These are phyloP conservation scores for Thielaviopsis euricoi DNA, from an alignment of 2,329 filamentous ascomycete genomes.

Conservation along the genomic window DNA sequence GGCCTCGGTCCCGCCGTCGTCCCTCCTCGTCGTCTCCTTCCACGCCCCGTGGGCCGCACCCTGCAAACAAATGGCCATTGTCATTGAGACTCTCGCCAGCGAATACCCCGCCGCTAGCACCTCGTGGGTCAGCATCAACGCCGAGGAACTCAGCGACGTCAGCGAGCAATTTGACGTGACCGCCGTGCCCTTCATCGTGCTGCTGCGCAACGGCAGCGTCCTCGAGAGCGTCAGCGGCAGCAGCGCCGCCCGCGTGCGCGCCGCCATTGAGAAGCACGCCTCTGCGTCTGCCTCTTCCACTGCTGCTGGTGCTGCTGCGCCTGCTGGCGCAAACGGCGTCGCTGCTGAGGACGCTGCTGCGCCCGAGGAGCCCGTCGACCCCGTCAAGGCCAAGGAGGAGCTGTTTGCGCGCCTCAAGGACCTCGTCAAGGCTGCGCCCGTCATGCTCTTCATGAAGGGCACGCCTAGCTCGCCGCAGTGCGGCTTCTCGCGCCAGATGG, in stretches of 20 bases:
- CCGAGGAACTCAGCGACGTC: conserved; percentile 83
- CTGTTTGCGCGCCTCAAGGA: conserved; percentile 65
- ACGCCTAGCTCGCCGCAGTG: conserved; percentile 76
- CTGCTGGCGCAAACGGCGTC: conserved; percentile 22
- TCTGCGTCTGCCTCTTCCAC: conserved; percentile 23
- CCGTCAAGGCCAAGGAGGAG: conserved; percentile 59
- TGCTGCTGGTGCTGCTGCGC: conserved; percentile 20
- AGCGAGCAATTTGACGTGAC: conserved; percentile 88
- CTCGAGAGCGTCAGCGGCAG: conserved; percentile 80
- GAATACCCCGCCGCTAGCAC: conserved; percentile 63
- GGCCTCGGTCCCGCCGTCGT: conserved; percentile 46
- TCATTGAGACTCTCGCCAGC: conserved; percentile 70
- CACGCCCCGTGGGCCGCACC: conserved; percentile 94
- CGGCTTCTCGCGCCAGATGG: conserved; percentile 83
- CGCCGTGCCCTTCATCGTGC: conserved; percentile 80
- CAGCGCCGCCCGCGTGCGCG: conserved; percentile 70
- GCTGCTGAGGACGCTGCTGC: conserved; percentile 17
- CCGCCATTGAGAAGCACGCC: conserved; percentile 70
- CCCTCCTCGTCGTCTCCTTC: conserved; percentile 79
- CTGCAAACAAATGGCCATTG: conserved; percentile 82
- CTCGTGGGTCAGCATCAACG: conserved; percentile 80
- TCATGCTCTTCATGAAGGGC: conserved; percentile 85
- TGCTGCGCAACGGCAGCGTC: conserved; percentile 58
- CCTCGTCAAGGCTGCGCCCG: conserved; percentile 83
- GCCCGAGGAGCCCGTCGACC: conserved; percentile 24